Evolutionary conservation across 2,329 filamentous ascomycete genomes (phyloP).

Genomic region (Xylaria sp.): DNA sequence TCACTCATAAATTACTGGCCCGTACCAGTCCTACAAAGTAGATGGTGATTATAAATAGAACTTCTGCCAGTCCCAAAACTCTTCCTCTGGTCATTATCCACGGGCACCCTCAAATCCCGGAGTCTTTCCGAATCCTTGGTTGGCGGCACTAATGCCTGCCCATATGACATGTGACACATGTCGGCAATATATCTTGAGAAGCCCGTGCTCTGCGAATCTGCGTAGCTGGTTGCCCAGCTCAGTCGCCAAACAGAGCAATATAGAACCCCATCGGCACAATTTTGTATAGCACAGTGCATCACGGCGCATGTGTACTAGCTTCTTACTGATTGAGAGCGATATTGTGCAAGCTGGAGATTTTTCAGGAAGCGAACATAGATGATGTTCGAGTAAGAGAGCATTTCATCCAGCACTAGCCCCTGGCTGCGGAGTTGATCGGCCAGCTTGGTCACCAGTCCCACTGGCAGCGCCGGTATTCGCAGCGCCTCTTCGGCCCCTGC

Average conservation of each 20-base stretch:
- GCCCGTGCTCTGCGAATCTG: neutral
- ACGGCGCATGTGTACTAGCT: neutral
- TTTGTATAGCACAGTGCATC: neutral
- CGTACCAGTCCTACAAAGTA: neutral
- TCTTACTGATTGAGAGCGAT: neutral
- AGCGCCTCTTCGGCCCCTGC: constrained; percentile 47
- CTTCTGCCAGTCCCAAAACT: neutral
- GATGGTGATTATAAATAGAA: neutral
- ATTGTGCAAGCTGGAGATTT: neutral
- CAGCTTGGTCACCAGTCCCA: constrained; percentile 28
- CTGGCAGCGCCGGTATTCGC: constrained; percentile 34
- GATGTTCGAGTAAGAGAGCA: neutral
- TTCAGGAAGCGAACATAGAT: neutral
- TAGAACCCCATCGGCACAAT: neutral
- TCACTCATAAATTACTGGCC: neutral
- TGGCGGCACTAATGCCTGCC: neutral
- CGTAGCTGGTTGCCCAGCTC: neutral
- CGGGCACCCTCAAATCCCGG: too few relatives aligned
- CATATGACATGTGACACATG: neutral
- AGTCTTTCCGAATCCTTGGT: neutral
- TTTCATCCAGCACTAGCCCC: constrained; percentile 39
- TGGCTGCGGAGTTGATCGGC: constrained; percentile 30
- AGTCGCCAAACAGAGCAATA: neutral
- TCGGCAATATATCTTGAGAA: neutral
- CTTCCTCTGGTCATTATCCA: neutral